These are phyloP conservation scores for Talaromyces proteolyticus DNA, from an alignment of 495 filamentous ascomycete genomes.

Conservation along the genomic window DNA sequence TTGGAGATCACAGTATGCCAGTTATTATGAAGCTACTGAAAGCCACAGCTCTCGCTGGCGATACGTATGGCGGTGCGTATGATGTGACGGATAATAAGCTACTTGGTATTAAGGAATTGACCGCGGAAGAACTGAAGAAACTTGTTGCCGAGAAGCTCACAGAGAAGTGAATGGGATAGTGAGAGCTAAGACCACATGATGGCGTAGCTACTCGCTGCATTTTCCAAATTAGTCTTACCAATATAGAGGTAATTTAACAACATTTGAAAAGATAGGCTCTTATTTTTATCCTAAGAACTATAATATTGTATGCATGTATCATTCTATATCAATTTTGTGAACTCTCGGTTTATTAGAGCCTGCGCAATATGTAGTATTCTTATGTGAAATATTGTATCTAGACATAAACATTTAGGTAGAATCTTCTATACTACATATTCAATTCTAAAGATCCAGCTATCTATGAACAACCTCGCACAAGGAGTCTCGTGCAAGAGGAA, in stretches of 20 bases:
- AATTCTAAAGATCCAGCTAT: not conserved
- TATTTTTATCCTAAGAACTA: not conserved
- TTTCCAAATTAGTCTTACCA: not conserved
- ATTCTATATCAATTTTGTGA: not conserved
- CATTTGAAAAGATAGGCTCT: not conserved
- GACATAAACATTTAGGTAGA: not conserved
- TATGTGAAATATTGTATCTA: not conserved
- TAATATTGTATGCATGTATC: not conserved
- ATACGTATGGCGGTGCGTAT: not conserved
- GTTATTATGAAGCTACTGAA: not conserved
- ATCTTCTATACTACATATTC: not conserved
- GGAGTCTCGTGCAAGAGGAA: not conserved
- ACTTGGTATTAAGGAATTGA: constrained; percentile 27
- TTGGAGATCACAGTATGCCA: not conserved
- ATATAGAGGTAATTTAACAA: not conserved
- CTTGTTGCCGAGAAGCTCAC: constrained; percentile 5
- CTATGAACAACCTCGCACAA: not conserved
- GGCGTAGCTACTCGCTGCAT: not conserved
- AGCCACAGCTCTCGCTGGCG: not conserved
- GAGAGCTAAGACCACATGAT: not conserved
- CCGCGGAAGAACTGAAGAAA: constrained; percentile 17
- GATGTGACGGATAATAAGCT: constrained; percentile 23
- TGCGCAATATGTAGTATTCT: not conserved
- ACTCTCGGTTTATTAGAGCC: not conserved
- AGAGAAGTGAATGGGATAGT: not conserved